phyloP scores from a whole-genome alignment of 1,284 basidiomycete species.

The Pisolithus thermaeus region DNA sequence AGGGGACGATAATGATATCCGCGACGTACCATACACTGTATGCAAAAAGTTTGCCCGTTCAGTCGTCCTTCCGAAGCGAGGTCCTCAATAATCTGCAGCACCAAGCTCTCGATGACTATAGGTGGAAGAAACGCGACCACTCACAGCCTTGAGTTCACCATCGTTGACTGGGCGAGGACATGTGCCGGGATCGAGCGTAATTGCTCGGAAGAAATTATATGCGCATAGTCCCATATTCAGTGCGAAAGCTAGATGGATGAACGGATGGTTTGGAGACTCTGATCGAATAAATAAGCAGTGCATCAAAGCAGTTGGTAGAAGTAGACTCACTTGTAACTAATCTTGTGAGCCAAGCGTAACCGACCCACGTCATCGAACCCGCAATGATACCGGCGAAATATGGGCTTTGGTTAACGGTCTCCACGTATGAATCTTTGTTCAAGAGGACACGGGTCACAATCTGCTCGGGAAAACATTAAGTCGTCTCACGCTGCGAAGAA shows the following conservation, averaged over 20 bases:
- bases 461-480: slow-evolving; percentile 31
- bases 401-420: slow-evolving; percentile 72
- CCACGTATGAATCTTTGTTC: slow-evolving; percentile 71
- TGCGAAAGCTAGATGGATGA: slow-evolving; percentile 74
- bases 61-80: slow-evolving; percentile 82
- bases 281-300: slow-evolving; percentile 1
- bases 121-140: slow-evolving; percentile 20
- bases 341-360: slow-evolving; percentile 75
- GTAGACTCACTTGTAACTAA: slow-evolving; percentile 57
- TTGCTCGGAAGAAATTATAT: slow-evolving; percentile 88
- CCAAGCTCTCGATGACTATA: not conserved
- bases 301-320: slow-evolving; percentile 1
- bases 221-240: slow-evolving; percentile 66
- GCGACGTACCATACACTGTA: slow-evolving; percentile 76
- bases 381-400: slow-evolving; percentile 92
- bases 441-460: slow-evolving; percentile 79
- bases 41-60: slow-evolving; percentile 95
- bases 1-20: not conserved
- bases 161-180: slow-evolving; percentile 77
- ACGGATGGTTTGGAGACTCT: slow-evolving; percentile 73
- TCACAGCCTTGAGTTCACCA: slow-evolving; percentile 75
- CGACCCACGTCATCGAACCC: slow-evolving; percentile 84
- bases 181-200: slow-evolving; percentile 87
- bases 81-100: slow-evolving; percentile 74
- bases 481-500: not conserved